A percentile compares a stretch with the other conserved stretches of the same genome.
Evolutionary conservation across 73 alveolate species (phyloP).

Genomic region (Durusdinium trenchii): DNA sequence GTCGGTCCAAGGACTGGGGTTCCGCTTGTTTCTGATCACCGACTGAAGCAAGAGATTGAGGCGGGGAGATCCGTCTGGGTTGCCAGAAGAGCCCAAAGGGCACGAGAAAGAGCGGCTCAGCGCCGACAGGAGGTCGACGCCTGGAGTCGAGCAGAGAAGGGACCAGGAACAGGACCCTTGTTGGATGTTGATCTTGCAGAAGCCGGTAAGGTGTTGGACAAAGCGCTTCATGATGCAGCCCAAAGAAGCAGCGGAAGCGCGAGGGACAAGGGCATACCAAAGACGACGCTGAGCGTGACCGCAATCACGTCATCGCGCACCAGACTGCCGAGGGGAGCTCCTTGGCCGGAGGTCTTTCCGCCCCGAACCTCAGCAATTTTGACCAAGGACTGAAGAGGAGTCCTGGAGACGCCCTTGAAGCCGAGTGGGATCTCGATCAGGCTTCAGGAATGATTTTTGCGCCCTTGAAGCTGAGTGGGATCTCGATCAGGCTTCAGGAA

Average conservation of each 20-base stretch:
- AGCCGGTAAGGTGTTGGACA: neutral
- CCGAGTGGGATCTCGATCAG: too few species aligned
- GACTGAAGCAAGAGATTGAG: neutral
- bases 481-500: too few species aligned
- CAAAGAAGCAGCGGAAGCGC: neutral
- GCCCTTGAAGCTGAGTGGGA: too few species aligned
- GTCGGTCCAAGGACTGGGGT: neutral
- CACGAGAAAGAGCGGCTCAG: neutral
- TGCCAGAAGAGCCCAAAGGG: neutral
- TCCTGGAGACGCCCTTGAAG: too few species aligned
- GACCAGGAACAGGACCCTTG: neutral
- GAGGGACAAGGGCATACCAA: neutral
- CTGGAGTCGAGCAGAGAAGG: neutral
- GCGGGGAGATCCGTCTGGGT: neutral
- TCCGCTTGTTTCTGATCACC: neutral
- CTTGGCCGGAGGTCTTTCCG: conserved; percentile 41
- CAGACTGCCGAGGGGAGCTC: conserved; percentile 33
- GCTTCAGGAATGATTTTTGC: too few species aligned
- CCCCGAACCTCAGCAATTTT: neutral
- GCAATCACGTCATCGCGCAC: conserved; percentile 50
- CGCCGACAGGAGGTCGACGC: neutral
- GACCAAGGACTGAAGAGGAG: too few species aligned
- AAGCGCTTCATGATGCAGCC: neutral
- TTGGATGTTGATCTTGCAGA: neutral
- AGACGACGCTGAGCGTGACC: conserved; percentile 31